Conservation (phyloP, 208 protist genomes). For the Naegleria fowleri region DNA sequence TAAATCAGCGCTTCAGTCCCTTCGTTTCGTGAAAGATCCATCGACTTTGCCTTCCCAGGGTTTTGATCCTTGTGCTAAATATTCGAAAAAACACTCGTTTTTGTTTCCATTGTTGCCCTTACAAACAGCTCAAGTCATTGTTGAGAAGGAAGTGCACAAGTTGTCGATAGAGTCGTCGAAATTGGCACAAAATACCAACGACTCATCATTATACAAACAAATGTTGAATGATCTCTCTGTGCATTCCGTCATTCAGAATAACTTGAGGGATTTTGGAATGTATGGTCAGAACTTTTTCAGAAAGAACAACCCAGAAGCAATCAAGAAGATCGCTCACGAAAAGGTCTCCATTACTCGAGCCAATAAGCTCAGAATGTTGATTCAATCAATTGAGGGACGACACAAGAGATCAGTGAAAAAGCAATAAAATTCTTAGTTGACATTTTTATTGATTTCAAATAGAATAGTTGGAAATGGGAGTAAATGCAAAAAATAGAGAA, state of each 20-base stretch:
- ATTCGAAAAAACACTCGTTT: not conserved
- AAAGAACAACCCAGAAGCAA: not conserved
- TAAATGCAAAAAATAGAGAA: no score
- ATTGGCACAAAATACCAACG: not conserved
- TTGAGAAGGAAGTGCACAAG: not conserved
- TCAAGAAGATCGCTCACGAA: not conserved
- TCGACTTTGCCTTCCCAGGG: not conserved
- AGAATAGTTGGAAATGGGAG: no score
- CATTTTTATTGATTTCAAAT: no score
- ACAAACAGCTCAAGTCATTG: not conserved
- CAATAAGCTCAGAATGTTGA: not conserved
- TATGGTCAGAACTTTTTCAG: not conserved
- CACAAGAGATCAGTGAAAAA: not conserved
- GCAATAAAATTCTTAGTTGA: no score
- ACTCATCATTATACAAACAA: not conserved
- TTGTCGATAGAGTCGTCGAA: no score
- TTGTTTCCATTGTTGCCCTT: not conserved
- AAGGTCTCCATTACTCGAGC: not conserved
- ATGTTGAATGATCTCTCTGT: not conserved
- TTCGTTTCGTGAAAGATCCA: not conserved
- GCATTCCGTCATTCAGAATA: not conserved
- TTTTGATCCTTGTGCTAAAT: not conserved
- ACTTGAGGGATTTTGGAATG: not conserved
- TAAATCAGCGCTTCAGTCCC: not conserved
- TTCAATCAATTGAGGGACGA: not conserved